Percentiles rank a stretch among this genome's conserved stretches.
Evolutionary conservation across 371 early-diverging fungal genomes (phyloP).

Genomic region (Sanchytrium tribonematis): DNA sequence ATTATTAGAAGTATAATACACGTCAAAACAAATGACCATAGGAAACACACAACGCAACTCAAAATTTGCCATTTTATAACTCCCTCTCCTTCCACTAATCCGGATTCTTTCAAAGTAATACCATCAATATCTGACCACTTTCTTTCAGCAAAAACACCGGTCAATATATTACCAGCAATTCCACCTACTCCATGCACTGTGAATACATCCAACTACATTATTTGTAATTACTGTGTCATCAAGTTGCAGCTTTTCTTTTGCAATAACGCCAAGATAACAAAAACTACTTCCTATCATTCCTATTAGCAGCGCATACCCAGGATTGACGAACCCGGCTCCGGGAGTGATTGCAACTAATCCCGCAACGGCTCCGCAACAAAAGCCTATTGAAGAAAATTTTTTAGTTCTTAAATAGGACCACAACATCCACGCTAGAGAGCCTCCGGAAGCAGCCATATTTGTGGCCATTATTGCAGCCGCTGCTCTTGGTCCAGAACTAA

Average conservation of each 20-base stretch:
- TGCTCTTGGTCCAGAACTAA: slow-evolving; percentile 5
- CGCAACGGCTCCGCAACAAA: slow-evolving; percentile 4
- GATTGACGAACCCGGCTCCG: slow-evolving; percentile 4
- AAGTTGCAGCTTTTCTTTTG: slow-evolving; percentile 31
- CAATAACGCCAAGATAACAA: slow-evolving; percentile 24
- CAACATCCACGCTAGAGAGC: slow-evolving; percentile 6
- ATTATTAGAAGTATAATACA: slow-evolving; percentile 38
- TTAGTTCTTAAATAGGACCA: slow-evolving; percentile 2
- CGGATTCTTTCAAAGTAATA: slow-evolving; percentile 6
- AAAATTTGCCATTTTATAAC: slow-evolving; percentile 46
- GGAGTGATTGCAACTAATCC: slow-evolving; percentile 6
- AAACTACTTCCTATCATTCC: slow-evolving; percentile 3
- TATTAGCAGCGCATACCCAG: slow-evolving; percentile 2
- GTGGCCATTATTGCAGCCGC: slow-evolving; percentile 5
- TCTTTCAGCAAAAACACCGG: slow-evolving; percentile 62
- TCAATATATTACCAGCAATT: slow-evolving; percentile 46
- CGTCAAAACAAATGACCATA: slow-evolving; percentile 47
- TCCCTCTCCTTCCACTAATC: slow-evolving; percentile 38
- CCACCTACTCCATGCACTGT: slow-evolving; percentile 60
- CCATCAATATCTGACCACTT: slow-evolving; percentile 41
- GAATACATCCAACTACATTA: slow-evolving; percentile 2
- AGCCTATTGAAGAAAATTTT: slow-evolving; percentile 4
- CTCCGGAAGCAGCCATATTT: slow-evolving; percentile 5
- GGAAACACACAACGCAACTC: slow-evolving; percentile 35
- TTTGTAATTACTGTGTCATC: not conserved